Evolutionary conservation across 768 basidiomycete genomes (phyloP), one percentile per base, ranked within the genome.

Genomic region (Russula sp.): DNA sequence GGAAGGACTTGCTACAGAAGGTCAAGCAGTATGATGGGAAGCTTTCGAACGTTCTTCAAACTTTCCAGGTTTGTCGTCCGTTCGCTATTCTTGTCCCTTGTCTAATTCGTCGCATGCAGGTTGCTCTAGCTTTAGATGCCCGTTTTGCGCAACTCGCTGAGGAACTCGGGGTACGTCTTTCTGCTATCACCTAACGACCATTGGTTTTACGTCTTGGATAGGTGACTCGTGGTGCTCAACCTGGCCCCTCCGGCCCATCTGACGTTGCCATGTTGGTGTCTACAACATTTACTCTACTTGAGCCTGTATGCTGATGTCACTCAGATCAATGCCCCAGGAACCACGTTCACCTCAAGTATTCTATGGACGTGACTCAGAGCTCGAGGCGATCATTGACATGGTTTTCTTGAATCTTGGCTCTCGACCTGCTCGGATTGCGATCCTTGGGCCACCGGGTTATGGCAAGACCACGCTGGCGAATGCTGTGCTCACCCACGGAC

Each of bases 11-110:
- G 38, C 55, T 56, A 1, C 25, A 14, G 25, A 46, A 25, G 8
- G 48, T 62, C 7, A 62, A n/a, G 55, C 29, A 45, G 1, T 58
- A 56, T 34, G 56, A 63, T 34, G 42, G 5, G n/a, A 36, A 38
- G 48, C 13, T 63, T 13, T 43, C 42, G 9, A 32, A 47, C 5
- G 34, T 53, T 16, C 22, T 63, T 38, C 47, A 51, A n/a, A 45
- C 3, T 8, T 58, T 56, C 41, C 42, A 51, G 16, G 56, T 63
- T 7, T 14, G 55, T 56, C 18, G 1, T 34, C 18, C 2, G 10
- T n/a, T 13, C 16, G 6, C 36, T 2, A 35, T 46, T 4, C 35
- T 5, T 13, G 18, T 53, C 14, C 16, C 51, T 25, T 1, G 7
- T 14, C 6, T 22, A 25, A 39, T 38, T 39, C 14, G 13, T 52